These are phyloP conservation scores for Circinella minor DNA, from an alignment of 371 early-diverging fungal species.

Conservation along the genomic window DNA sequence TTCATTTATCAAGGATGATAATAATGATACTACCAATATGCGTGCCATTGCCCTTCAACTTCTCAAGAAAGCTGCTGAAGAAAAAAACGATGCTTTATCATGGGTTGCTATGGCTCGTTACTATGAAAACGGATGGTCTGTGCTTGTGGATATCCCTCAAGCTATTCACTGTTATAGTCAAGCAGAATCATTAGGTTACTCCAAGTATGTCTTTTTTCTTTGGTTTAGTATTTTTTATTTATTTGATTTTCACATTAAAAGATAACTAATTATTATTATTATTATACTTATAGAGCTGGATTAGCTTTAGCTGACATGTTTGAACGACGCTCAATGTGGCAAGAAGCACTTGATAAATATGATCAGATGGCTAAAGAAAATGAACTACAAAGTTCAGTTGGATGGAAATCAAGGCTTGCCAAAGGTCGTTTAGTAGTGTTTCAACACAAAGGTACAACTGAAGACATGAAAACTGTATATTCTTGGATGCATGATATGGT, in stretches of 20 bases:
- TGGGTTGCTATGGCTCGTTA: constrained; percentile 34
- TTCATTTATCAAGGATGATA: constrained; percentile 6
- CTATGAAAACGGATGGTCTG: constrained; percentile 31
- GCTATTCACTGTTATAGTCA: constrained; percentile 32
- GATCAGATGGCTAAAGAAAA: constrained; percentile 11
- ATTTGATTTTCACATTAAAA: background rate
- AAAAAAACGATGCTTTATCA: constrained; percentile 17
- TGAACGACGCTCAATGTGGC: constrained; percentile 14
- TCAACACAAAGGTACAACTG: constrained; percentile 8
- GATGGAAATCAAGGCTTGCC: constrained; percentile 21
- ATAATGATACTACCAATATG: background rate
- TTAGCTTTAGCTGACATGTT: constrained; percentile 20
- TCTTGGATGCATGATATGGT: constrained; percentile 26
- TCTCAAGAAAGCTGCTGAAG: constrained; percentile 13
- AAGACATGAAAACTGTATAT: constrained; percentile 8
- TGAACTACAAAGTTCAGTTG: constrained; percentile 13
- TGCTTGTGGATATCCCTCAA: constrained; percentile 15
- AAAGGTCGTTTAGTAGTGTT: constrained; percentile 15
- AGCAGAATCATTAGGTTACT: constrained; percentile 27
- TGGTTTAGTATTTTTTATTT: background rate
- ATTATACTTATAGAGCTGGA: constrained; percentile 18
- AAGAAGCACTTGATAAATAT: constrained; percentile 21
- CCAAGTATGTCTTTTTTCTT: constrained; percentile 31
- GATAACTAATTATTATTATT: background rate
- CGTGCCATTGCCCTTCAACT: constrained; percentile 16